Evolutionary conservation across 192 early-diverging fungal genomes (phyloP).

Genomic region (Dimargaris cristalligena): DNA sequence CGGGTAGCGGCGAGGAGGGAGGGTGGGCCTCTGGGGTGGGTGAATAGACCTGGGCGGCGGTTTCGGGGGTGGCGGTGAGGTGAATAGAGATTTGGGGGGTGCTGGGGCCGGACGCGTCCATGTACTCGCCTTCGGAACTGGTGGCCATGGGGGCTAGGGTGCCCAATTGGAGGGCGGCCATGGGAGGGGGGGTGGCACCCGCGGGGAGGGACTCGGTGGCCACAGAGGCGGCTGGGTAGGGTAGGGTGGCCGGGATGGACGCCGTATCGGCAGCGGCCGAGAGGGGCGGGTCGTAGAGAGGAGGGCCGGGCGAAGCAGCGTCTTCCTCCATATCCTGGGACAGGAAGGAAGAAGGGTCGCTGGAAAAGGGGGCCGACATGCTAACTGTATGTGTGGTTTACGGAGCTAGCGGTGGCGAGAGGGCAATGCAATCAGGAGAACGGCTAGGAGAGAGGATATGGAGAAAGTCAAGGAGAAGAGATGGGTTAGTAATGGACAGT

Average conservation of each 20-base stretch:
- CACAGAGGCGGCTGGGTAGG: not conserved
- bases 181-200: not conserved
- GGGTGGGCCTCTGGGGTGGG: not conserved
- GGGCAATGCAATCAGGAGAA: not conserved
- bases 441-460: not conserved
- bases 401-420: not conserved
- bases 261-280: not conserved
- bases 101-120: not conserved
- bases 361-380: no score
- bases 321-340: no score
- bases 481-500: not conserved
- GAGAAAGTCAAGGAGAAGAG: not conserved
- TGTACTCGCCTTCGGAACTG: not conserved
- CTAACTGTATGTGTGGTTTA: not conserved
- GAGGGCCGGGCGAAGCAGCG: no score
- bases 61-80: not conserved
- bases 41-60: not conserved
- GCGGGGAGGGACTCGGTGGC: not conserved
- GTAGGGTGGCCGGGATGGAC: not conserved
- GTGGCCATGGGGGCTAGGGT: not conserved
- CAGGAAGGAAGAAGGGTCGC: no score
- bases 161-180: not conserved
- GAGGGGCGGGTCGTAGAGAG: no score
- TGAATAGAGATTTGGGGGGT: not conserved
- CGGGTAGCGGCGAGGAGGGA: not conserved